phyloP scores from a whole-genome alignment of 768 basidiomycete species.

The Boletus tylopilopsis region DNA sequence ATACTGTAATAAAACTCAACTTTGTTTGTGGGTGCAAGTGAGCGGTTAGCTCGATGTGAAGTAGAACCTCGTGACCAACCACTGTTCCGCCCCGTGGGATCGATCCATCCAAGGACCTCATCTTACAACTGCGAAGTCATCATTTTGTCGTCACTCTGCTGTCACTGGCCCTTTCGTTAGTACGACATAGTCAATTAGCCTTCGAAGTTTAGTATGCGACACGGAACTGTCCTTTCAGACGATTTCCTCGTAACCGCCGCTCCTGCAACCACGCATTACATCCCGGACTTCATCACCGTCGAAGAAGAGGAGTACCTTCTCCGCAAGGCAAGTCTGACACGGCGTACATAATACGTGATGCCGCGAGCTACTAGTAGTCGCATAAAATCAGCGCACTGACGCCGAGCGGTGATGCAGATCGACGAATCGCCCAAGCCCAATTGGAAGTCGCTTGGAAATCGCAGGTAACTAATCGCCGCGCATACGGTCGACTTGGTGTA shows the following conservation, averaged over 20 bases:
- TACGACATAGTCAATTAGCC: background rate
- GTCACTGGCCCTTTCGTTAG: background rate
- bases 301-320: conserved; percentile 77
- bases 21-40: background rate
- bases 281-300: conserved; percentile 72
- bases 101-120: background rate
- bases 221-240: conserved; percentile 1
- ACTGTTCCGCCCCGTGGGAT: conserved; percentile 20
- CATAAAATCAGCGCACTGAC: conserved; percentile 14
- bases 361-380: background rate
- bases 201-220: conserved; percentile 12
- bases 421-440: conserved; percentile 70
- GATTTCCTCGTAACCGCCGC: conserved; percentile 24
- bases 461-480: conserved; percentile 7
- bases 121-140: background rate
- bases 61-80: background rate
- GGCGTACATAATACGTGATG: background rate
- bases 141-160: background rate
- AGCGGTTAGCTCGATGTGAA: background rate
- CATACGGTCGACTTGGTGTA: background rate
- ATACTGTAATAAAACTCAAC: background rate
- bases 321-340: conserved; percentile 54
- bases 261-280: conserved; percentile 51
- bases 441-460: conserved; percentile 60
- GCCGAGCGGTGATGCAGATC: conserved; percentile 53